Evolutionary conservation across 1,139 yeast genomes (phyloP).

Genomic region (Candida neerlandica): DNA sequence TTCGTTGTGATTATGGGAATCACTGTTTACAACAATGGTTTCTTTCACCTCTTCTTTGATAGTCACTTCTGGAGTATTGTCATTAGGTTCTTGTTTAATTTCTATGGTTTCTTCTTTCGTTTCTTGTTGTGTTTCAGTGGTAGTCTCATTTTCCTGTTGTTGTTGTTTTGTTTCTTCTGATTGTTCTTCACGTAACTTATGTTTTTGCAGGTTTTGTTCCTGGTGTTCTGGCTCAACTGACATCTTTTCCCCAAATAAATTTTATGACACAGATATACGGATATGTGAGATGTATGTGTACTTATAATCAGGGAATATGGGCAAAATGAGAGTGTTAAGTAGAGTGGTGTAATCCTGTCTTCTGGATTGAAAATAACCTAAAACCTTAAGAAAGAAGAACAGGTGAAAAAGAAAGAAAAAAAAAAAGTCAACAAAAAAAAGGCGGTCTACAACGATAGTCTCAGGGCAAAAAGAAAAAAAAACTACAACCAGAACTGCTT

Average conservation of each 20-base stretch:
- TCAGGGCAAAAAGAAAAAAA: neutral
- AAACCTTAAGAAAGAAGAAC: neutral
- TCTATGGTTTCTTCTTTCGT: slow-evolving; percentile 4
- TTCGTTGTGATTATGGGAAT: neutral
- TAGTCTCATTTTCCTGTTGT: neutral
- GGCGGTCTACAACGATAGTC: neutral
- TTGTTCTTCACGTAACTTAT: slow-evolving; percentile 2
- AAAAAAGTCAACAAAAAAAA: neutral
- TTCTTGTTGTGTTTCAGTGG: neutral
- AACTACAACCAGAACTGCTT: neutral
- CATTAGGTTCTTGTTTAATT: slow-evolving; percentile 3
- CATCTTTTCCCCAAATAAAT: neutral
- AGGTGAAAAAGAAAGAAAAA: neutral
- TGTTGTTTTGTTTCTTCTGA: slow-evolving; percentile 5
- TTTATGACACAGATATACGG: neutral
- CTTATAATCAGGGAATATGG: too few relatives aligned
- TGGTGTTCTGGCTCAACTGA: slow-evolving; percentile 1
- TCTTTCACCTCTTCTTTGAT: slow-evolving; percentile 2
- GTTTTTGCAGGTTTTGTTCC: slow-evolving; percentile 5
- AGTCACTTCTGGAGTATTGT: neutral
- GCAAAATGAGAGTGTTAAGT: too few relatives aligned
- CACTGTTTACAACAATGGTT: neutral
- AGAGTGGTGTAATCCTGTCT: too few relatives aligned
- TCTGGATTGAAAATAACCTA: neutral
- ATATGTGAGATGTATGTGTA: too few relatives aligned